Conservation (phyloP, 2,329 filamentous ascomycete species). For the Beauveria rudraprayagi region DNA sequence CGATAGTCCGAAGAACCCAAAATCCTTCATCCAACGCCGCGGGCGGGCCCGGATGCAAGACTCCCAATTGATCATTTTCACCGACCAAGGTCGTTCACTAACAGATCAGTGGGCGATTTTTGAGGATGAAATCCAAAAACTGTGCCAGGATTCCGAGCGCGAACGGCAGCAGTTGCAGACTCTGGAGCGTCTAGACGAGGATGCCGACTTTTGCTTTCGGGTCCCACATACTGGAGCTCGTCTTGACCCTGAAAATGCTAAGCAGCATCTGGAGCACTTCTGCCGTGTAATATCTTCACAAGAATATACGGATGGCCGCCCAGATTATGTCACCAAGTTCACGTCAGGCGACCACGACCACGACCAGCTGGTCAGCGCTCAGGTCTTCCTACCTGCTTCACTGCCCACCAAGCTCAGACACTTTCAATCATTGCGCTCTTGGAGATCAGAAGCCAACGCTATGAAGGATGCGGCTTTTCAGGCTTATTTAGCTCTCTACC, state of each 20-base stretch:
- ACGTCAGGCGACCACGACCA: slow-evolving; percentile 20
- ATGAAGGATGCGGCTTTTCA: slow-evolving; percentile 77
- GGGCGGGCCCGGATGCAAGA: slow-evolving; percentile 43
- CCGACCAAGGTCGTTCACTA: slow-evolving; percentile 22
- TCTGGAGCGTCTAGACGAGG: slow-evolving; percentile 36
- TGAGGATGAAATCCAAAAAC: slow-evolving; percentile 64
- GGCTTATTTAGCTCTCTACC: slow-evolving; percentile 63
- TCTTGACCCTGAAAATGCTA: slow-evolving; percentile 65
- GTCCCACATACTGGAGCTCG: slow-evolving; percentile 47
- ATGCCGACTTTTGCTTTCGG: slow-evolving; percentile 21
- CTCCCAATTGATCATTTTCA: slow-evolving; percentile 43
- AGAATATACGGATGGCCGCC: slow-evolving; percentile 55
- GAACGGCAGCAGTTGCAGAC: slow-evolving; percentile 35
- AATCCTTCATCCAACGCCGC: slow-evolving; percentile 51
- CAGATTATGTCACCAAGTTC: slow-evolving; percentile 56
- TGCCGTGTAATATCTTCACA: slow-evolving; percentile 53
- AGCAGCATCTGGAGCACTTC: slow-evolving; percentile 74
- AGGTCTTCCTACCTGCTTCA: slow-evolving; percentile 62
- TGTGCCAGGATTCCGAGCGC: slow-evolving; percentile 58
- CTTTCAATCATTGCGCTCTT: slow-evolving; percentile 29
- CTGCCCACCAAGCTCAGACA: slow-evolving; percentile 42
- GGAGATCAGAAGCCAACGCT: slow-evolving; percentile 64
- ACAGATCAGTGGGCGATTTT: slow-evolving; percentile 52
- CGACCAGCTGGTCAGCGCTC: slow-evolving; percentile 38
- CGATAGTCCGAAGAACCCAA: slow-evolving; percentile 40